These are phyloP conservation scores for Periconia digitata DNA, from an alignment of 2,329 filamentous ascomycete species.

Conservation along the genomic window DNA sequence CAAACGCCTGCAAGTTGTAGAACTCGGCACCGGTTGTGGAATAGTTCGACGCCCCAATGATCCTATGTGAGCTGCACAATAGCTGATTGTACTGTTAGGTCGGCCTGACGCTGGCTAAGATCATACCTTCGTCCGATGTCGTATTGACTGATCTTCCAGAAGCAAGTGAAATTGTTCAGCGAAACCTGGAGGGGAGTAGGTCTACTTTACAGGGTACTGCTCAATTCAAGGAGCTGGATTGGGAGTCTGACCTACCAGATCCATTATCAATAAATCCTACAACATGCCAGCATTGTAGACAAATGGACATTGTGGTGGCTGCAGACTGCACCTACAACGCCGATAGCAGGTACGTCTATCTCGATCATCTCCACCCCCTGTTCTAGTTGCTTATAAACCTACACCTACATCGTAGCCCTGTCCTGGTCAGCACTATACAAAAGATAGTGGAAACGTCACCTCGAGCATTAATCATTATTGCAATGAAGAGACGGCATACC, in stretches of 20 bases:
- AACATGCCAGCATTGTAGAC: conserved; percentile 1
- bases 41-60: conserved; percentile 51
- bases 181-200: conserved; percentile 51
- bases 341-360: conserved; percentile 52
- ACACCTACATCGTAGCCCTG: conserved; percentile 48
- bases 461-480: conserved; percentile 57
- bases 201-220: conserved; percentile 7
- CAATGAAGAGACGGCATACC: conserved; percentile 68
- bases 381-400: not conserved
- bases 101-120: conserved; percentile 62
- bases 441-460: conserved; percentile 53
- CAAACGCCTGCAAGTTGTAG: conserved; percentile 51
- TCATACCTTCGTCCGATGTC: conserved; percentile 55
- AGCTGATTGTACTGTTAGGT: conserved; percentile 13
- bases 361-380: not conserved
- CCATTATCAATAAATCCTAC: not conserved
- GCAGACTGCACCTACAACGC: conserved; percentile 75
- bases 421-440: conserved; percentile 61
- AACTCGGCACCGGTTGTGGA: conserved; percentile 69
- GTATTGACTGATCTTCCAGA: conserved; percentile 68
- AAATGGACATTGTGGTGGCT: conserved; percentile 63
- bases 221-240: conserved; percentile 61
- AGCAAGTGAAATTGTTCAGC: conserved; percentile 60
- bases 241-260: conserved; percentile 57
- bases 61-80: not conserved